Evolutionary conservation across 2,329 filamentous ascomycete species (phyloP), one percentile per base, ranked within the genome.

Genomic region (Alternaria incomplexa): DNA sequence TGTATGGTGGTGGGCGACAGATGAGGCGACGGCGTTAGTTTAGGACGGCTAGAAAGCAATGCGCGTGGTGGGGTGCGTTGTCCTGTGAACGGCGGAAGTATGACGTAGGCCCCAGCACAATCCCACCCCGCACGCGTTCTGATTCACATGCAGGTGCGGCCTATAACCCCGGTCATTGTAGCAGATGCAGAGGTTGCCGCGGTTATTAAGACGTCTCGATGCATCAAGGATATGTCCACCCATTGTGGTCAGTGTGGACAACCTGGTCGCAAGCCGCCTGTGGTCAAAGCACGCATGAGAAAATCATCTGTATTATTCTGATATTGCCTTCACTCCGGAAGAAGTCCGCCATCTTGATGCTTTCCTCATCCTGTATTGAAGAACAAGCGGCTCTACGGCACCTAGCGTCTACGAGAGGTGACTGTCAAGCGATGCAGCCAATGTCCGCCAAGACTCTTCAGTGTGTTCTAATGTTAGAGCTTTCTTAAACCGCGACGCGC

Each of bases 41-140:
- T 53, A 63, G 48, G 57, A 46, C 51, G 58, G 62, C 58, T 46
- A 52, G 58, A 48, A 62, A 62, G 48, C 54, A 51, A 59, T 57
- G 54, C 56, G 36, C 26, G 40, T 44, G 51, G 30, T 58, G 43
- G 46, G 57, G 61, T 56, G 56, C 40, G 60, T 59, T 59, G 50
- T 58, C 50, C 54, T 56, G 60, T 59, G 60, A 62, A 62, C 43
- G 56, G 40, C 48, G 36, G 26, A 50, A 22, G 15, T 28, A 61
- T 61, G 63, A 58, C 54, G 61, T 65, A 47, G 53, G 50, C 28
- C 17, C 32, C 45, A 55, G 61, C 50, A 63, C 57, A 53, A 43
- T 30, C 30, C 26, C 55, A 58, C 60, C 60, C 60, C 60, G 59
- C 59, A 47, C 59, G 43, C 55, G 36, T 46, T 43, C 23, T 30